Conservation (phyloP, 140 eudicot genomes). For the Senecio squalidus region DNA sequence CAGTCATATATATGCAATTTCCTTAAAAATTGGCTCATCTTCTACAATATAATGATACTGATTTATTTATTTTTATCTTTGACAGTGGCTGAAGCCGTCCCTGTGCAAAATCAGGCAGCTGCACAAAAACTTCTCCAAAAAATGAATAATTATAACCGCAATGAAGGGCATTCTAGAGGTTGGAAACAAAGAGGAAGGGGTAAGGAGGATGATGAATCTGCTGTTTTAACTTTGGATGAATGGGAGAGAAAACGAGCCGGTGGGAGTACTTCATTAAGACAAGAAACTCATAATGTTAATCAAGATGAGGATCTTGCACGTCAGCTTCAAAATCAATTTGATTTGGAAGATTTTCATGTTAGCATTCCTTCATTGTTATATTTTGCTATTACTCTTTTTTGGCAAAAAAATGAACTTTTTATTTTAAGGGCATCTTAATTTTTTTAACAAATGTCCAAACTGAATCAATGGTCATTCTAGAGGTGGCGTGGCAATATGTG, state of each 20-base stretch:
- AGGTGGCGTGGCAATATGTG: background rate
- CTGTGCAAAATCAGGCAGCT: constrained; percentile 93
- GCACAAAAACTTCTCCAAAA: constrained; percentile 87
- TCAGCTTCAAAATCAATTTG: constrained; percentile 79
- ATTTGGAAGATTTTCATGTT: constrained; percentile 75
- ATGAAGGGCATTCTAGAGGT: constrained; percentile 46
- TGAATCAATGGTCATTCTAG: background rate
- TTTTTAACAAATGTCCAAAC: background rate
- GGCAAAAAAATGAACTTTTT: background rate
- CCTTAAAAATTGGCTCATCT: background rate
- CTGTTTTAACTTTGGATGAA: constrained; percentile 66
- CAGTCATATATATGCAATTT: background rate
- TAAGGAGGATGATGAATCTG: constrained; percentile 57
- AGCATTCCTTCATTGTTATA: constrained; percentile 14
- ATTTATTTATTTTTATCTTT: constrained; percentile 7
- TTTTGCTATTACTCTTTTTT: background rate
- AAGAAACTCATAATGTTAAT: constrained; percentile 31
- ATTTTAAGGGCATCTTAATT: background rate
- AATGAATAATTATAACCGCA: constrained; percentile 42
- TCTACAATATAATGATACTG: background rate
- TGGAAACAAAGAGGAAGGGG: constrained; percentile 60
- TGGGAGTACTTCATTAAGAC: constrained; percentile 32
- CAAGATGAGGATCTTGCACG: constrained; percentile 87
- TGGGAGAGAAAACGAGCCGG: constrained; percentile 81
- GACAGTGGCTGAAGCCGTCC: constrained; percentile 53